Percentiles rank a stretch among this genome's conserved stretches.
These are phyloP conservation scores for Ogataea nitratoaversa DNA, from an alignment of 805 yeast species.

Conservation along the genomic window DNA sequence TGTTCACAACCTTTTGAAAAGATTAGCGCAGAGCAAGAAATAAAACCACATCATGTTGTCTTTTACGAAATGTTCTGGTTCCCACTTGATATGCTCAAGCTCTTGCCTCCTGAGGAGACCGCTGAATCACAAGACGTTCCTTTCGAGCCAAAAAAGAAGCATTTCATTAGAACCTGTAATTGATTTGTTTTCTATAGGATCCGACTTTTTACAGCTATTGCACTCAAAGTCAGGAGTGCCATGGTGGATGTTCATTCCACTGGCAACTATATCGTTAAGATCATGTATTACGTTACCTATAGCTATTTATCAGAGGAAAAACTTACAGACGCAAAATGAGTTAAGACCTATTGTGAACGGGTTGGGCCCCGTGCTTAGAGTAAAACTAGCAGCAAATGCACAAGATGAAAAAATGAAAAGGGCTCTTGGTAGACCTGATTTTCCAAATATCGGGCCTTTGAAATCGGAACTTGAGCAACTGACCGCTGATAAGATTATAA, in stretches of 20 bases:
- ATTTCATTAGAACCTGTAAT: conserved; percentile 22
- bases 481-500: conserved; percentile 72
- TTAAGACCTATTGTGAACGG: conserved; percentile 70
- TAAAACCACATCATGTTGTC: too few relatives aligned
- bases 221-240: conserved; percentile 64
- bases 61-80: too few relatives aligned
- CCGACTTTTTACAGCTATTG: conserved; percentile 36
- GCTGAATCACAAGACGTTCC: too few relatives aligned
- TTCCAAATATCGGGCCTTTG: conserved; percentile 18
- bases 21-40: too few relatives aligned
- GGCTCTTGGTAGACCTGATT: conserved; percentile 15
- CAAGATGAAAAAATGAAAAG: conserved; percentile 31
- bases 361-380: conserved; percentile 67
- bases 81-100: too few relatives aligned
- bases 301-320: conserved; percentile 64
- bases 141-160: conserved; percentile 7
- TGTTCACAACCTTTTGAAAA: too few relatives aligned
- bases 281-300: conserved; percentile 70
- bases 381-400: conserved; percentile 47
- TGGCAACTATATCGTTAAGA: conserved; percentile 64
- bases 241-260: conserved; percentile 81
- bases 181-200: conserved; percentile 20
- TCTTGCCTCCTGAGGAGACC: too few relatives aligned
- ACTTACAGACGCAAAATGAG: conserved; percentile 66
- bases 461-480: conserved; percentile 37